Evolutionary conservation across 2,329 filamentous ascomycete species (phyloP).

Genomic region (Elsinoe fawcettii): DNA sequence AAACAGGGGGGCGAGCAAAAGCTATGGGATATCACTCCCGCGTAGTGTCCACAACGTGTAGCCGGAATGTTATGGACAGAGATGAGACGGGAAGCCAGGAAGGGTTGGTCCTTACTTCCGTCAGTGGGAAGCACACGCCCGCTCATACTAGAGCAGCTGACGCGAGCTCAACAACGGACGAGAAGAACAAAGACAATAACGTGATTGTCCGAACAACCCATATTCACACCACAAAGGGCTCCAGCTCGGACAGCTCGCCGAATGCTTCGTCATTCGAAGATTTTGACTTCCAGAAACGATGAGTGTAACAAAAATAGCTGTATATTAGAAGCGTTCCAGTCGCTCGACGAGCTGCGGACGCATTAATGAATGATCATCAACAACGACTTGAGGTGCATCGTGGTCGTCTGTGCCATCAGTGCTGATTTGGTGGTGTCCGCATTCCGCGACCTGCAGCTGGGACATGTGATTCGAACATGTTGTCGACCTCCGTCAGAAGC

Average conservation of each 20-base stretch:
- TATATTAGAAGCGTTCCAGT: neutral
- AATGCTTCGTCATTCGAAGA: slow-evolving; percentile 1
- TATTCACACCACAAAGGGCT: neutral
- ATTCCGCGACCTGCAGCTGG: no score
- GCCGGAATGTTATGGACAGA: slow-evolving; percentile 1
- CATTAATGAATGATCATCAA: neutral
- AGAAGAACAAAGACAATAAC: slow-evolving; percentile 10
- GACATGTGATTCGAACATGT: no score
- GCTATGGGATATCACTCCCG: slow-evolving; percentile 2
- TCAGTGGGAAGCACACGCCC: neutral
- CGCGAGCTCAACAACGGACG: neutral
- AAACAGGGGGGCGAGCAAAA: neutral
- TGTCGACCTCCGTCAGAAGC: neutral
- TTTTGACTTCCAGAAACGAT: slow-evolving; percentile 7
- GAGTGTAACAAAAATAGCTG: neutral
- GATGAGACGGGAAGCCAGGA: slow-evolving; percentile 7
- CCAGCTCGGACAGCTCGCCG: slow-evolving; percentile 9
- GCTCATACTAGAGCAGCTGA: neutral
- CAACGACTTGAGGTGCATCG: neutral
- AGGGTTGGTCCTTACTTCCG: neutral
- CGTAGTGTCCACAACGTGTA: slow-evolving; percentile 3
- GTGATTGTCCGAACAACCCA: slow-evolving; percentile 5
- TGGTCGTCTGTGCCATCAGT: neutral
- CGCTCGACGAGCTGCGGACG: neutral
- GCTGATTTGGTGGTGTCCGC: no score